phyloP scores from a whole-genome alignment of 176 grass and related monocot species.

The Zoysia japonica region DNA sequence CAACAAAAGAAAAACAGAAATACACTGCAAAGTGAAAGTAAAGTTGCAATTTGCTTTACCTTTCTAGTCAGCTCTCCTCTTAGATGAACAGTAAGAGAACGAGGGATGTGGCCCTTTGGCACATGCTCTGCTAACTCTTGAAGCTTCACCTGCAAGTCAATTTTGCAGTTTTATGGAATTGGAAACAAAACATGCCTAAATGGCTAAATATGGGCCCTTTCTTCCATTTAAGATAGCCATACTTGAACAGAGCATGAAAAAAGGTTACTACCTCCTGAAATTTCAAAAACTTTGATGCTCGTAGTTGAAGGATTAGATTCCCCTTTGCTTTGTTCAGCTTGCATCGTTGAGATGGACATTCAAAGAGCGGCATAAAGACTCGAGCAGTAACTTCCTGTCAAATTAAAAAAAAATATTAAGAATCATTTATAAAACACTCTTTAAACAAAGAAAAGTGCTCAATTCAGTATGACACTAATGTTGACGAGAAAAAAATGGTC shows the following conservation, averaged over 20 bases:
- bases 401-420: conserved; percentile 34
- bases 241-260: conserved; percentile 3
- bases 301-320: conserved; percentile 90
- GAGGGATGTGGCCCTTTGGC: conserved; percentile 97
- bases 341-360: conserved; percentile 93
- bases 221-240: conserved; percentile 5
- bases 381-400: conserved; percentile 97
- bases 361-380: conserved; percentile 93
- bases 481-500: neutral
- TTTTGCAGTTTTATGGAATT: conserved; percentile 2
- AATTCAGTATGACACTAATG: neutral
- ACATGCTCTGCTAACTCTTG: conserved; percentile 98
- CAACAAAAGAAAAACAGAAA: conserved; percentile 11
- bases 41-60: conserved; percentile 43
- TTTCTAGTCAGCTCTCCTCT: conserved; percentile 97
- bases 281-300: conserved; percentile 97
- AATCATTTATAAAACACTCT: neutral
- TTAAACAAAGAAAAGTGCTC: neutral
- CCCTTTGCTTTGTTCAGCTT: conserved; percentile 91
- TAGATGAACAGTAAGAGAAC: conserved; percentile 91
- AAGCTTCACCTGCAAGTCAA: conserved; percentile 80
- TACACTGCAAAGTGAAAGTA: conserved; percentile 3
- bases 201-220: neutral
- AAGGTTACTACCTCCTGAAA: conserved; percentile 84
- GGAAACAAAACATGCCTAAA: conserved; percentile 4